phyloP scores from a whole-genome alignment of 768 basidiomycete genomes.

The Psilocybe subaeruginosa region DNA sequence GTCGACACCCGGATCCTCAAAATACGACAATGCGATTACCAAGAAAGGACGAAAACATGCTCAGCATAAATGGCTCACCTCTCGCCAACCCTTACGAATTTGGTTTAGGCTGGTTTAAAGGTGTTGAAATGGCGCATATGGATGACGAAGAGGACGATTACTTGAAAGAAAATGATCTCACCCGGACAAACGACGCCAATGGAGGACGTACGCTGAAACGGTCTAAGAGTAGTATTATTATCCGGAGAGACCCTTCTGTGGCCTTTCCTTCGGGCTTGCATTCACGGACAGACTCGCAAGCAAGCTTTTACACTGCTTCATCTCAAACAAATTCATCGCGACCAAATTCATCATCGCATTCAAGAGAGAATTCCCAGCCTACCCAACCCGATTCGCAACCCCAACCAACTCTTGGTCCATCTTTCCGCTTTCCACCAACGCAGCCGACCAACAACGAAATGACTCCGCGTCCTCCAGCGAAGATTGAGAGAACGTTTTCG shows the following conservation, averaged over 20 bases:
- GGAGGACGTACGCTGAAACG: conserved; percentile 43
- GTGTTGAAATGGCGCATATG: conserved; percentile 37
- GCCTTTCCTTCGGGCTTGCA: conserved; percentile 36
- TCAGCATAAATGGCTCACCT: conserved; percentile 84
- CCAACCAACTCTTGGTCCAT: conserved; percentile 19
- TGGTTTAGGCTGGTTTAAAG: conserved; percentile 61
- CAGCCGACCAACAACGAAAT: conserved; percentile 28
- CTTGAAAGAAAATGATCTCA: conserved; percentile 20
- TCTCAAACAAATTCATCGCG: conserved; percentile 28
- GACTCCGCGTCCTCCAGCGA: conserved; percentile 37
- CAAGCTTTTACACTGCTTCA: conserved; percentile 42
- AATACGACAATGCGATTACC: conserved; percentile 60
- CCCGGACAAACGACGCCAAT: conserved; percentile 25
- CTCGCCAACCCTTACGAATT: conserved; percentile 78
- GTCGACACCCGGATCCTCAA: conserved; percentile 25
- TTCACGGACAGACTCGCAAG: conserved; percentile 56
- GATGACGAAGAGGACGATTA: conserved; percentile 36
- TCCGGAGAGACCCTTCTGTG: conserved; percentile 61
- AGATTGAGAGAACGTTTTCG: conserved; percentile 42
- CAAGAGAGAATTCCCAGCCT: conserved; percentile 45
- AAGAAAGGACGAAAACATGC: conserved; percentile 74
- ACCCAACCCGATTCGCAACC: conserved; percentile 19
- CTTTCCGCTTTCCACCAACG: conserved; percentile 31
- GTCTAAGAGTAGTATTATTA: conserved; percentile 60
- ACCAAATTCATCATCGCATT: conserved; percentile 40